A percentile compares a stretch with the other conserved stretches of the same genome.
Conservation (phyloP, 2,329 filamentous ascomycete genomes). For the Paraphoma chrysanthemicola region DNA sequence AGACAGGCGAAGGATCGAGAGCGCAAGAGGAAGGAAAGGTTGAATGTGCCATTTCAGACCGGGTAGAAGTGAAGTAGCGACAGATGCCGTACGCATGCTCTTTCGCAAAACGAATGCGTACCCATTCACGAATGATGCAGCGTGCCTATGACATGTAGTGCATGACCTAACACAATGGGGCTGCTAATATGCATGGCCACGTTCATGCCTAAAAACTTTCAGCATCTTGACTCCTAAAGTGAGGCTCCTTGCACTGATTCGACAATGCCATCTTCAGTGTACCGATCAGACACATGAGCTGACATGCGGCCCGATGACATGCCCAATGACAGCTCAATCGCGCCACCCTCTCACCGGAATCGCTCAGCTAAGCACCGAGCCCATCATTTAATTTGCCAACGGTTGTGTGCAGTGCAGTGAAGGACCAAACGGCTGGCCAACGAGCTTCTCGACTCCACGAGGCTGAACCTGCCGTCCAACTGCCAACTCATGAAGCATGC, state of each 20-base stretch:
- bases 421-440: constrained; percentile 30
- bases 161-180: background rate
- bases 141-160: no score
- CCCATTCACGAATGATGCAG: no score
- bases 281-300: constrained; percentile 1
- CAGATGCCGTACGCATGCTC: no score
- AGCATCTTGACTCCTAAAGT: background rate
- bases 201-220: background rate
- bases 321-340: background rate
- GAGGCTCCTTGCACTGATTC: constrained; percentile 1
- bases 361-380: background rate
- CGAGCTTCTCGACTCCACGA: constrained; percentile 16
- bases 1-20: constrained; percentile 5
- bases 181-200: no score
- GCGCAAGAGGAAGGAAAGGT: constrained; percentile 12
- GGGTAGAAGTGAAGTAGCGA: background rate
- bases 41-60: constrained; percentile 27
- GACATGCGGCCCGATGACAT: background rate
- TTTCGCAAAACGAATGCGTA: no score
- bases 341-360: constrained; percentile 3
- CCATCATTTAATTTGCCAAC: background rate
- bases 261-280: background rate
- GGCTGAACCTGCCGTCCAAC: constrained; percentile 27
- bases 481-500: constrained; percentile 33
- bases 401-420: constrained; percentile 3